These are phyloP conservation scores for Hymenoscyphus salicellus DNA, from an alignment of 2,329 filamentous ascomycete genomes.

Conservation along the genomic window DNA sequence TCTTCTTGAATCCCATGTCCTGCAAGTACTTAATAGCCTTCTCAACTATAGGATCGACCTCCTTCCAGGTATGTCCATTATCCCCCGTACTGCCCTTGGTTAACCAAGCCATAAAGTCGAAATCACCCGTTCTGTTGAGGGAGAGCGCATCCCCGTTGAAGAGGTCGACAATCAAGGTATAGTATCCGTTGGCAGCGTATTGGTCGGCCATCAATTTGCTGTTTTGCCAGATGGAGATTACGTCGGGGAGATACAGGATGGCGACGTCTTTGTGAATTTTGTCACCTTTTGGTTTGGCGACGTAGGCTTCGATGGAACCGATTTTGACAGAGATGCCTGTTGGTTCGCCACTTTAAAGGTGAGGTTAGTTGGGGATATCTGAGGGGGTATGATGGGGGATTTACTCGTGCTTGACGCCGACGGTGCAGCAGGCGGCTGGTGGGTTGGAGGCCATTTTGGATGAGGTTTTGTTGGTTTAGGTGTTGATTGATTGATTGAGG, in stretches of 20 bases:
- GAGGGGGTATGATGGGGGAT: not conserved
- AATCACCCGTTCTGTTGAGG: constrained; percentile 46
- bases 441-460: constrained; percentile 36
- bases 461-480: not conserved
- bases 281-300: constrained; percentile 31
- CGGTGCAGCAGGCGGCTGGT: constrained; percentile 35
- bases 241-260: constrained; percentile 35
- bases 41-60: constrained; percentile 42
- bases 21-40: constrained; percentile 56
- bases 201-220: constrained; percentile 68
- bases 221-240: constrained; percentile 47
- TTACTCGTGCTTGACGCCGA: constrained; percentile 37
- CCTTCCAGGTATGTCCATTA: constrained; percentile 33
- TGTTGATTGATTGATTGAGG: not conserved
- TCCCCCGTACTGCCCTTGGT: constrained; percentile 32
- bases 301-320: constrained; percentile 34
- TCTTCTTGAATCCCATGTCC: constrained; percentile 53
- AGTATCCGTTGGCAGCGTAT: constrained; percentile 61
- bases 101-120: constrained; percentile 50
- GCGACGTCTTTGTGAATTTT: constrained; percentile 33
- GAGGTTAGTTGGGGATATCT: constrained; percentile 4
- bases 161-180: constrained; percentile 61
- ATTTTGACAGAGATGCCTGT: constrained; percentile 33
- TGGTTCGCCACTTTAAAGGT: constrained; percentile 28
- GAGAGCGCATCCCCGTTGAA: constrained; percentile 64